phyloP scores from a whole-genome alignment of 2,329 filamentous ascomycete species.

The Laburnicola sp. region DNA sequence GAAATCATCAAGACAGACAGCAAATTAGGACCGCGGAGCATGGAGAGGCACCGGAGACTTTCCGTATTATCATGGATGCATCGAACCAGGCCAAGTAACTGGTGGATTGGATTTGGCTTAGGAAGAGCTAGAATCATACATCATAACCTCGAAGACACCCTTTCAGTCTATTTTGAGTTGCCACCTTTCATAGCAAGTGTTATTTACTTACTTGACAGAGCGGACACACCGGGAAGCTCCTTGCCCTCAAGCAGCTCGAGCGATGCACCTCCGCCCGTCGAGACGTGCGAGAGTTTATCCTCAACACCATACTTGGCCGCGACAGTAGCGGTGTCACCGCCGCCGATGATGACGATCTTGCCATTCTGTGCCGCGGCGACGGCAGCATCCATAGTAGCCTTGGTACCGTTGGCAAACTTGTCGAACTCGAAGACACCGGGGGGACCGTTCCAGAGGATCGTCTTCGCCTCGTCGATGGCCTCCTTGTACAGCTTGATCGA shows the following conservation, averaged over 20 bases:
- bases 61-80: conserved; percentile 14
- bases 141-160: conserved; percentile 40
- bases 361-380: conserved; percentile 78
- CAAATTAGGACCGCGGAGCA: conserved; percentile 2
- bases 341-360: conserved; percentile 97
- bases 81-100: conserved; percentile 11
- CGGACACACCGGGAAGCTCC: conserved; percentile 89
- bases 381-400: conserved; percentile 85
- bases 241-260: conserved; percentile 98
- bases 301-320: conserved; percentile 96
- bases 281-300: conserved; percentile 97
- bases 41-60: not conserved
- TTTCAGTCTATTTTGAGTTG: conserved; percentile 37
- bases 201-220: conserved; percentile 75
- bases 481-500: conserved; percentile 85
- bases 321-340: conserved; percentile 96
- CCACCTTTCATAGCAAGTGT: conserved; percentile 18
- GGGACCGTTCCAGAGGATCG: conserved; percentile 98
- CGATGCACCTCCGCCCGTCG: conserved; percentile 92
- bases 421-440: conserved; percentile 98
- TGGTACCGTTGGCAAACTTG: conserved; percentile 88
- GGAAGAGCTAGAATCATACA: conserved; percentile 33
- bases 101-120: conserved; percentile 22
- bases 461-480: conserved; percentile 85
- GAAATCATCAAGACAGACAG: not conserved